A percentile compares a stretch with the other conserved stretches of the same genome.
Conservation (phyloP, 306 rosid species). For the Mucuna pruriens region DNA sequence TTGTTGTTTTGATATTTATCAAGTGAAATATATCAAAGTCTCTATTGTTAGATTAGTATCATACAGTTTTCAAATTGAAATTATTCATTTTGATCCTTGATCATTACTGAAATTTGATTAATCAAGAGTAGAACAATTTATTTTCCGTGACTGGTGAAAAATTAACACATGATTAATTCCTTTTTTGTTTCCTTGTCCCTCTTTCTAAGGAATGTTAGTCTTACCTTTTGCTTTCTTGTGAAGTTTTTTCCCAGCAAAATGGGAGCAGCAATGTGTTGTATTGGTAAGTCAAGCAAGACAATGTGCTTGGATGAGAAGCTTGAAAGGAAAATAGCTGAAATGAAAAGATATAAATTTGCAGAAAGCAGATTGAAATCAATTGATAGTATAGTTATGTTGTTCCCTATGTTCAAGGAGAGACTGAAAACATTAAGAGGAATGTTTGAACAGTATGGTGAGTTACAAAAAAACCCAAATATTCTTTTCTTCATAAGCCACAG, state of each 20-base stretch:
- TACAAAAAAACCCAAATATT: constrained; percentile 7
- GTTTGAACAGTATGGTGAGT: constrained; percentile 84
- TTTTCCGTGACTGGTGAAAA: not conserved
- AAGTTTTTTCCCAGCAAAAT: constrained; percentile 54
- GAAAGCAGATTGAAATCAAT: constrained; percentile 64
- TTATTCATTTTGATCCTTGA: not conserved
- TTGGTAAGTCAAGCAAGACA: constrained; percentile 49
- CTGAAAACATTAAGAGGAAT: constrained; percentile 63
- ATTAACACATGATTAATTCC: not conserved
- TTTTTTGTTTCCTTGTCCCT: constrained; percentile 33
- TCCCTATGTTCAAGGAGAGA: constrained; percentile 74
- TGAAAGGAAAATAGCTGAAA: constrained; percentile 67
- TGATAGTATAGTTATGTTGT: constrained; percentile 71
- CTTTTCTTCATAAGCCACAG: not conserved
- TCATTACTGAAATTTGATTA: not conserved
- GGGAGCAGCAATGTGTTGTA: constrained; percentile 62
- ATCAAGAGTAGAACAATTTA: not conserved
- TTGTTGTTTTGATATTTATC: not conserved
- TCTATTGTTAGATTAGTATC: not conserved
- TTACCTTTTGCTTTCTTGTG: constrained; percentile 37
- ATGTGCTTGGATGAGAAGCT: constrained; percentile 73
- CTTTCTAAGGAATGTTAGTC: constrained; percentile 50
- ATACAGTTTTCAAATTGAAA: not conserved
- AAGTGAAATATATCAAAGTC: not conserved
- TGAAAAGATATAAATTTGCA: constrained; percentile 55